Percentiles rank a stretch among this genome's conserved stretches.
phyloP scores from a whole-genome alignment of 2,329 filamentous ascomycete species.

The Furcasterigmium sp. region DNA sequence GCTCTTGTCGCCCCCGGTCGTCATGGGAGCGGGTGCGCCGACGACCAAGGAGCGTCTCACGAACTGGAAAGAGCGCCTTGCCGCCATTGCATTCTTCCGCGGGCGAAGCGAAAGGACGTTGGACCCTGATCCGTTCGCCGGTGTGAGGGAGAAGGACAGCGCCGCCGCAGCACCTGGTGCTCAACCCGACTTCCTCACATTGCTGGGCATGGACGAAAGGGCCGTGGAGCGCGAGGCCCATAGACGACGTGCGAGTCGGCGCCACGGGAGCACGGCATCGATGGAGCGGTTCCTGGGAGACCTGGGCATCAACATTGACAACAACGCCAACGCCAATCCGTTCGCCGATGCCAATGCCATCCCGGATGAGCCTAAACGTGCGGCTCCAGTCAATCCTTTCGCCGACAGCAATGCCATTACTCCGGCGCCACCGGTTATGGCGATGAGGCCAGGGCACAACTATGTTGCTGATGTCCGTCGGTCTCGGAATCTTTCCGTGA shows the following conservation, averaged over 20 bases:
- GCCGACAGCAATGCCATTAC: slow-evolving; percentile 41
- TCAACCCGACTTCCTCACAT: slow-evolving; percentile 38
- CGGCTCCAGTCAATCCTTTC: slow-evolving; percentile 40
- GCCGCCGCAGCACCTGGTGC: slow-evolving; percentile 9
- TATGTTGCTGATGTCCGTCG: slow-evolving; percentile 43
- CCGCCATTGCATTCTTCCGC: slow-evolving; percentile 30
- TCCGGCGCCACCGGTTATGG: slow-evolving; percentile 11
- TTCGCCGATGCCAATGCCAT: slow-evolving; percentile 44
- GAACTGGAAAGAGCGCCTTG: slow-evolving; percentile 41
- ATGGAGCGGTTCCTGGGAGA: slow-evolving; percentile 33
- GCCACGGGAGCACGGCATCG: slow-evolving; percentile 25
- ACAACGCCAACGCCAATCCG: slow-evolving; percentile 29
- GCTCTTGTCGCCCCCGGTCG: slow-evolving; percentile 8
- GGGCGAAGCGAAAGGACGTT: slow-evolving; percentile 20
- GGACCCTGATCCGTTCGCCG: slow-evolving; percentile 19
- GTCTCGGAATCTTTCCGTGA: slow-evolving; percentile 42
- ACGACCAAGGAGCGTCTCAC: slow-evolving; percentile 31
- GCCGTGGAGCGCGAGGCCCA: slow-evolving; percentile 32
- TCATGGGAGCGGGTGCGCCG: slow-evolving; percentile 1
- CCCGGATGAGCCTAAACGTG: slow-evolving; percentile 30
- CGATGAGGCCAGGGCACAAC: slow-evolving; percentile 27
- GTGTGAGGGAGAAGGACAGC: slow-evolving; percentile 17
- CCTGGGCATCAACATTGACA: slow-evolving; percentile 30
- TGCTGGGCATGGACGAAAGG: slow-evolving; percentile 35
- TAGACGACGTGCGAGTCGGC: slow-evolving; percentile 23